phyloP scores from a whole-genome alignment of 306 rosid species.

The Corylus americana region DNA sequence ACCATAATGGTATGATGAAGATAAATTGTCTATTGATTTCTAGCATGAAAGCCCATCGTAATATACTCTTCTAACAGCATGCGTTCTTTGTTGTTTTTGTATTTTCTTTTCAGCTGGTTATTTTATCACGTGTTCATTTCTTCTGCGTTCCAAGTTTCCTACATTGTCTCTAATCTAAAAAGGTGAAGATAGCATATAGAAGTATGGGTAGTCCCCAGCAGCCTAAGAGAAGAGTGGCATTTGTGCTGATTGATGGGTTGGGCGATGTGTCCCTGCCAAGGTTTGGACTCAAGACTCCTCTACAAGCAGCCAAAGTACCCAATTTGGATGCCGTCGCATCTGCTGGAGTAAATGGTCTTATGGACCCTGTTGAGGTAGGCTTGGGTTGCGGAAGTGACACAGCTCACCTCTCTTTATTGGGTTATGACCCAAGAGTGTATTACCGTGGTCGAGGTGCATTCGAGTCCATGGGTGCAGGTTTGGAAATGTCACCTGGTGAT shows the following conservation, averaged over 20 bases:
- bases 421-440: conserved; percentile 87
- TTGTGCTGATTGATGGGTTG: conserved; percentile 91
- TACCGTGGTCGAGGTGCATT: conserved; percentile 95
- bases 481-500: conserved; percentile 98
- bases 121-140: conserved; percentile 1
- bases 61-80: not conserved
- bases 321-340: conserved; percentile 88
- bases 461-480: conserved; percentile 99
- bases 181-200: conserved; percentile 4
- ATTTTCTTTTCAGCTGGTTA: conserved; percentile 6
- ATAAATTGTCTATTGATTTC: not conserved
- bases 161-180: conserved; percentile 9
- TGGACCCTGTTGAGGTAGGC: conserved; percentile 99
- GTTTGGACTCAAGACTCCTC: conserved; percentile 79
- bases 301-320: conserved; percentile 76
- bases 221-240: conserved; percentile 87
- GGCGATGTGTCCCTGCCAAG: conserved; percentile 91
- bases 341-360: conserved; percentile 85
- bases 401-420: conserved; percentile 93
- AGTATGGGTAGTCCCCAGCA: conserved; percentile 50
- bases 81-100: not conserved
- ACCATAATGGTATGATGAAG: not conserved
- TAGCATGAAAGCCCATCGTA: not conserved
- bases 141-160: conserved; percentile 2
- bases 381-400: conserved; percentile 98